These are phyloP conservation scores for Canavalia gladiata DNA, from an alignment of 306 rosid genomes.

Conservation along the genomic window DNA sequence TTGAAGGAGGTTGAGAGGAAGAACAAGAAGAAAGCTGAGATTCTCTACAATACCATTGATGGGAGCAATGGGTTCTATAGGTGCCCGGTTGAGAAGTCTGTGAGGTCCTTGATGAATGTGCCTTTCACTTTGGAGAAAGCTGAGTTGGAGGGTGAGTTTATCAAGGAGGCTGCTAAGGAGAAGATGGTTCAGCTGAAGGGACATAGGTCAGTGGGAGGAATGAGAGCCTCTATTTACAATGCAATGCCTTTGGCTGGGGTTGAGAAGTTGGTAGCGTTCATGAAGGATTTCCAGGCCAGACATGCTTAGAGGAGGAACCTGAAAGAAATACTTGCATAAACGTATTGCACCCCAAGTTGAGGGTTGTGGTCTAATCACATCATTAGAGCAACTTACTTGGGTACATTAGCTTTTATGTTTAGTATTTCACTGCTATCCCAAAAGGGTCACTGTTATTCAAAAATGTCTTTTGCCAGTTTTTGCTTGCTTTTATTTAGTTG, in stretches of 20 bases:
- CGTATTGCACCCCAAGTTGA: background rate
- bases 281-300: slow-evolving; percentile 90
- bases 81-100: slow-evolving; percentile 89
- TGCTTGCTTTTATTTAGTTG: background rate
- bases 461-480: slow-evolving; percentile 17
- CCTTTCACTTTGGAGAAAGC: slow-evolving; percentile 92
- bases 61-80: slow-evolving; percentile 82
- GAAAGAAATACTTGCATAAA: background rate
- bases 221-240: slow-evolving; percentile 96
- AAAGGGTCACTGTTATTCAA: slow-evolving; percentile 15
- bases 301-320: slow-evolving; percentile 57
- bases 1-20: slow-evolving; percentile 88
- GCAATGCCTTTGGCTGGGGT: slow-evolving; percentile 99
- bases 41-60: slow-evolving; percentile 76
- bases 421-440: slow-evolving; percentile 1
- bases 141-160: slow-evolving; percentile 85
- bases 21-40: slow-evolving; percentile 80
- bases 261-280: slow-evolving; percentile 92
- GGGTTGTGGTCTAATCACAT: background rate
- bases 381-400: background rate
- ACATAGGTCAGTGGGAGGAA: slow-evolving; percentile 95
- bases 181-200: slow-evolving; percentile 98
- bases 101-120: slow-evolving; percentile 95
- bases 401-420: background rate
- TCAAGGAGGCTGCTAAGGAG: slow-evolving; percentile 93